Evolutionary conservation across 345 rosid genomes (phyloP).

Genomic region (Pistacia integerrima): DNA sequence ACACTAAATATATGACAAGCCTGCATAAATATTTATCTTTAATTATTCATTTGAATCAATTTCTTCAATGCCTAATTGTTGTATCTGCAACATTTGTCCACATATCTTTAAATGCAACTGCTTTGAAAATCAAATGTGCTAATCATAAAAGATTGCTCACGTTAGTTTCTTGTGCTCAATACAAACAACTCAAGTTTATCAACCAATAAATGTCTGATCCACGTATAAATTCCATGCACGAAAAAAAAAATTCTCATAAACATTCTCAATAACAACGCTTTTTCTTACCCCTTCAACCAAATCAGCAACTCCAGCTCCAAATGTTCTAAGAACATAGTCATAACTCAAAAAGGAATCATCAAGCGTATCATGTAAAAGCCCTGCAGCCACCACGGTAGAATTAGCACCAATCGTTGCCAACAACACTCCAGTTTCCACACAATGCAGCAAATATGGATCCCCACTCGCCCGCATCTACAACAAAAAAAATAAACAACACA

Average conservation of each 20-base stretch:
- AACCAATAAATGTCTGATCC: background rate
- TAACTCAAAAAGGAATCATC: conserved; percentile 82
- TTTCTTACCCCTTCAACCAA: conserved; percentile 89
- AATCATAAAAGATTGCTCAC: background rate
- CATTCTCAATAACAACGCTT: background rate
- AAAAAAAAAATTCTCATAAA: background rate
- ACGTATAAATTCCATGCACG: background rate
- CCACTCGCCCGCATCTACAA: conserved; percentile 92
- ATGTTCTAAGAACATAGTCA: conserved; percentile 62
- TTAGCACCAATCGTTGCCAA: conserved; percentile 83
- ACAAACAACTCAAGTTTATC: conserved; percentile 9
- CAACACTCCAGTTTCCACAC: conserved; percentile 87
- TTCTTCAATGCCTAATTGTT: background rate
- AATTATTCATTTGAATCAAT: background rate
- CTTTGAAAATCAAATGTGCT: background rate
- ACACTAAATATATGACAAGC: background rate
- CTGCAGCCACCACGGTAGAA: conserved; percentile 86
- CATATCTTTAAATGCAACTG: background rate
- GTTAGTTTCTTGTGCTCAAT: background rate
- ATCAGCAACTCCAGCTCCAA: conserved; percentile 90
- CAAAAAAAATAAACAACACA: conserved; percentile 23
- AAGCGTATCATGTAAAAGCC: conserved; percentile 87
- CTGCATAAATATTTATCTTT: background rate
- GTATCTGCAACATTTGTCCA: background rate
- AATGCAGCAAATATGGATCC: conserved; percentile 93